Percentiles rank a stretch among this genome's conserved stretches.
These are phyloP conservation scores for Kalmusia sp. DNA, from an alignment of 2,329 filamentous ascomycete genomes.

Conservation along the genomic window DNA sequence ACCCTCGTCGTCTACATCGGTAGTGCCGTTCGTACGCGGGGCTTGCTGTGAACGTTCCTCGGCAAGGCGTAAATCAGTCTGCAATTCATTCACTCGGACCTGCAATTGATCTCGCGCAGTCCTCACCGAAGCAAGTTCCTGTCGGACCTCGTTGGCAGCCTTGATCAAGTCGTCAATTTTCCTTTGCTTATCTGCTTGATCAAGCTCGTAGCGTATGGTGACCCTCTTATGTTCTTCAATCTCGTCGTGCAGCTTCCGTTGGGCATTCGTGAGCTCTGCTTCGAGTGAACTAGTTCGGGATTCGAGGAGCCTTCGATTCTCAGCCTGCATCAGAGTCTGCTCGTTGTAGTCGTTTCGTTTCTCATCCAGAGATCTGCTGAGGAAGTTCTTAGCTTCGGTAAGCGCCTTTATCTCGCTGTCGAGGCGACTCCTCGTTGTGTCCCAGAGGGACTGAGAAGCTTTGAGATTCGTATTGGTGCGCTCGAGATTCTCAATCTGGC, in stretches of 20 bases:
- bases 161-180: slow-evolving; percentile 90
- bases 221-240: slow-evolving; percentile 84
- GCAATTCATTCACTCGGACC: slow-evolving; percentile 84
- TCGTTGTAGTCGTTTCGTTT: slow-evolving; percentile 92
- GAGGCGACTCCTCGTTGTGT: slow-evolving; percentile 87
- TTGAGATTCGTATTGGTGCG: slow-evolving; percentile 93
- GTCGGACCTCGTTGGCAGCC: slow-evolving; percentile 79
- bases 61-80: slow-evolving; percentile 84
- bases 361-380: slow-evolving; percentile 82
- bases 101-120: slow-evolving; percentile 90
- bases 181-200: slow-evolving; percentile 85
- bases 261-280: slow-evolving; percentile 76
- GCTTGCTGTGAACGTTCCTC: slow-evolving; percentile 85
- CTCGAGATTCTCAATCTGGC: slow-evolving; percentile 82
- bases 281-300: slow-evolving; percentile 79
- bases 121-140: slow-evolving; percentile 85
- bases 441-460: slow-evolving; percentile 93
- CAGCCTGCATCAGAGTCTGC: slow-evolving; percentile 82
- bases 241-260: slow-evolving; percentile 84
- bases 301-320: slow-evolving; percentile 81
- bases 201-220: slow-evolving; percentile 85
- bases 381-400: slow-evolving; percentile 80
- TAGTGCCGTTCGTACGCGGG: slow-evolving; percentile 60
- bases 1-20: slow-evolving; percentile 60
- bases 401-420: slow-evolving; percentile 87